Percentiles rank a stretch among this genome's conserved stretches.
phyloP scores from a whole-genome alignment of 352 stramenopile genomes.

The Pythium aquatile region DNA sequence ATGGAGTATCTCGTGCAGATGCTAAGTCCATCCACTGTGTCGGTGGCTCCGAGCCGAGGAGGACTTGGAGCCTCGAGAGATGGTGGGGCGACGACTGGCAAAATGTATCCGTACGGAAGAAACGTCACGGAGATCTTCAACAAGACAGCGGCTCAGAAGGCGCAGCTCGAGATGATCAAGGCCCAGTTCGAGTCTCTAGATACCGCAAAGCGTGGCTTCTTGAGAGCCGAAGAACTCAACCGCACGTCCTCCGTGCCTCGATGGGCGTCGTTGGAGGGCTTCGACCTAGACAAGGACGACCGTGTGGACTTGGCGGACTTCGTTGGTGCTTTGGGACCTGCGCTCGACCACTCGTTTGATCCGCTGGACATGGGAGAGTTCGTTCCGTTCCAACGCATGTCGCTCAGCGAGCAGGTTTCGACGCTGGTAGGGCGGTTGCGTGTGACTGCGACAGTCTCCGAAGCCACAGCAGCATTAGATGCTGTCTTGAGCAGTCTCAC shows the following conservation, averaged over 20 bases:
- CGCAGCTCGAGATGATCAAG: conserved; percentile 53
- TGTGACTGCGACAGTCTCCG: conserved; percentile 24
- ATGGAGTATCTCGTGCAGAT: conserved; percentile 52
- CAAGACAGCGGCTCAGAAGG: conserved; percentile 38
- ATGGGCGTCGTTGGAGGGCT: conserved; percentile 48
- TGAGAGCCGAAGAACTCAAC: conserved; percentile 25
- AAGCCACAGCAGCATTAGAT: conserved; percentile 30
- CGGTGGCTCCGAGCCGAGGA: background rate
- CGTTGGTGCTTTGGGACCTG: conserved; percentile 47
- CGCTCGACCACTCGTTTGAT: conserved; percentile 56
- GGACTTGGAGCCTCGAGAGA: background rate
- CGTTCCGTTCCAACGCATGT: conserved; percentile 19
- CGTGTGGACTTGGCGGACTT: conserved; percentile 57
- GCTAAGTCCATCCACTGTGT: conserved; percentile 12
- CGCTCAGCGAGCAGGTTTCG: conserved; percentile 47
- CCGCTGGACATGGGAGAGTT: conserved; percentile 10
- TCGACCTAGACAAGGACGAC: conserved; percentile 51
- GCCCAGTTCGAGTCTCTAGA: conserved; percentile 40
- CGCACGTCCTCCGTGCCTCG: background rate
- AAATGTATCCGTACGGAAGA: conserved; percentile 64
- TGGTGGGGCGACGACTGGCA: conserved; percentile 14
- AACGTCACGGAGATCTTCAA: conserved; percentile 56
- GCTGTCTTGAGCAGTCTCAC: conserved; percentile 30
- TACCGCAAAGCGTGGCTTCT: conserved; percentile 33
- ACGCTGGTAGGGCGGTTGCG: conserved; percentile 40